Evolutionary conservation across 345 rosid species (phyloP).

Genomic region (Theobroma cacao): DNA sequence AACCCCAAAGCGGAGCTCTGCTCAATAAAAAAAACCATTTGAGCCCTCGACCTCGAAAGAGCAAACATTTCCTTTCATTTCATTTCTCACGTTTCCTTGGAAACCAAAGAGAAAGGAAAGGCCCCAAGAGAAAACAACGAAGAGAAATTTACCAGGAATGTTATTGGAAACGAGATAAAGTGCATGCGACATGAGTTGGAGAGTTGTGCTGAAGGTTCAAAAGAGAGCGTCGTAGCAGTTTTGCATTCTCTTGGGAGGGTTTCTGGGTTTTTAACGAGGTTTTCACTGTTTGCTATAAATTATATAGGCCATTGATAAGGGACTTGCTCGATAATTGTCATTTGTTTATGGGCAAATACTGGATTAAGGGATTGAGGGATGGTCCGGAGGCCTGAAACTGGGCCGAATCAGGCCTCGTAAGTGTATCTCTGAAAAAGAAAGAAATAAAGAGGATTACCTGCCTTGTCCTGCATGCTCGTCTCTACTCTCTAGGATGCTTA

Average conservation of each 20-base stretch:
- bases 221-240: background rate
- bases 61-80: background rate
- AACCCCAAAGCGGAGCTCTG: background rate
- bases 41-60: background rate
- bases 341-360: background rate
- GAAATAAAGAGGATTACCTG: too few species aligned
- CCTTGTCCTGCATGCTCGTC: too few species aligned
- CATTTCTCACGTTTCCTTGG: slow-evolving; percentile 1
- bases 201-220: background rate
- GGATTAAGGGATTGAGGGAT: background rate
- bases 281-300: background rate
- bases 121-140: background rate
- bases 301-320: slow-evolving; percentile 2
- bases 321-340: background rate
- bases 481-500: too few species aligned
- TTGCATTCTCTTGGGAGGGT: slow-evolving; percentile 3
- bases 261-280: background rate
- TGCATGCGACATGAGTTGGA: slow-evolving; percentile 5
- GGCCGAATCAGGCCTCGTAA: background rate
- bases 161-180: slow-evolving; percentile 9
- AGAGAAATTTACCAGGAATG: background rate
- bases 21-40: background rate
- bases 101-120: background rate
- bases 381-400: background rate
- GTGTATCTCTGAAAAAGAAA: too few species aligned